phyloP scores from a whole-genome alignment of 2,329 filamentous ascomycete genomes.

The Apiospora hydei region DNA sequence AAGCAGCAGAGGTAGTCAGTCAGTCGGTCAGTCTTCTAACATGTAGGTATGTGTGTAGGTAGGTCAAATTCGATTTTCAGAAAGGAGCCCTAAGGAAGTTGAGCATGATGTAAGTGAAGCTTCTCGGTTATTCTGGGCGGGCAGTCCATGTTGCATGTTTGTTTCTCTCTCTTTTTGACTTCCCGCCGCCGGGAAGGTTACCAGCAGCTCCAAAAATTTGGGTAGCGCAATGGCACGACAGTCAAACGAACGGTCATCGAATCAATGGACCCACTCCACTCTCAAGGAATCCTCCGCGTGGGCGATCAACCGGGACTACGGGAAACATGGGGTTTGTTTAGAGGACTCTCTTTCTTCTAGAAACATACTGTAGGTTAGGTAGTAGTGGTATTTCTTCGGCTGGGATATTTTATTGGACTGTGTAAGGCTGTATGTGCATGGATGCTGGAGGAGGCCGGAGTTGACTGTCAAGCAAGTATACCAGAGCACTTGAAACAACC shows the following conservation, averaged over 20 bases:
- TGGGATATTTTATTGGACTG: too few relatives aligned
- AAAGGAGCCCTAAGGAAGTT: background rate
- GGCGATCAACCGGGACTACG: conserved; percentile 26
- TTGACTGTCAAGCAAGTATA: background rate
- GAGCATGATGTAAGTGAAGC: conserved; percentile 27
- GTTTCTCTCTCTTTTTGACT: background rate
- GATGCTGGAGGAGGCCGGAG: background rate
- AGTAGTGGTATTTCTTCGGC: too few relatives aligned
- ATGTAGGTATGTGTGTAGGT: background rate
- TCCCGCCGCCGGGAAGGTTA: background rate
- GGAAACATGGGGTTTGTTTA: conserved; percentile 43
- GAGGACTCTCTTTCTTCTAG: background rate
- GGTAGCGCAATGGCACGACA: conserved; percentile 19
- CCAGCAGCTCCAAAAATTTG: conserved; percentile 14
- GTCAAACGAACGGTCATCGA: conserved; percentile 19
- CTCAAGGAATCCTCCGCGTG: conserved; percentile 14
- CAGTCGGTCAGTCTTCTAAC: background rate
- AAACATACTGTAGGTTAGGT: background rate
- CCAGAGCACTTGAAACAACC: background rate
- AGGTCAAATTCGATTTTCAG: background rate
- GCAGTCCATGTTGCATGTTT: conserved; percentile 13
- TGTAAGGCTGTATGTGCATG: background rate
- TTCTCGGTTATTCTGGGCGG: background rate
- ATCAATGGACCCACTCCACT: conserved; percentile 17
- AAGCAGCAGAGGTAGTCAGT: background rate